These are phyloP conservation scores for Aspergillus conjunctus DNA, from an alignment of 495 filamentous ascomycete genomes.

Conservation along the genomic window DNA sequence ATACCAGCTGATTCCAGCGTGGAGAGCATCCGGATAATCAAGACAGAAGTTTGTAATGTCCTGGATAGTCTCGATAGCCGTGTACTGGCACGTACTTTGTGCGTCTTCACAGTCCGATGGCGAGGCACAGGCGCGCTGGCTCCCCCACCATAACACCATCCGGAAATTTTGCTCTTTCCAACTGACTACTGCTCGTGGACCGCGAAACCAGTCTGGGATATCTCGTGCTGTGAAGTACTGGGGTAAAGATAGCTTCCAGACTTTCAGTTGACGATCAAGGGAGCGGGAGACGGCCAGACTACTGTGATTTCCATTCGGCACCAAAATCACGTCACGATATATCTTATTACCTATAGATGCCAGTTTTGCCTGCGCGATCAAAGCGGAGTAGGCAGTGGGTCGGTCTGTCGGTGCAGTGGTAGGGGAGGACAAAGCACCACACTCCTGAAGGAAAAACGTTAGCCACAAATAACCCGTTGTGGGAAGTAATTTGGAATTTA, in stretches of 20 bases:
- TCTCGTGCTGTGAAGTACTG: conserved; percentile 24
- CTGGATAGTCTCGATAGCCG: conserved; percentile 27
- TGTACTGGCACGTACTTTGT: conserved; percentile 24
- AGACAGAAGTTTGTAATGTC: conserved; percentile 24
- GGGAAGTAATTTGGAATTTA: neutral
- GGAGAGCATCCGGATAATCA: conserved; percentile 16
- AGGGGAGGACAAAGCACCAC: conserved; percentile 10
- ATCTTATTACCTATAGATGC: conserved; percentile 24
- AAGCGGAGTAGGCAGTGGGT: conserved; percentile 28
- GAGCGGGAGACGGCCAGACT: conserved; percentile 22
- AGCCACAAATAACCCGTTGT: no score
- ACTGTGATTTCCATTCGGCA: conserved; percentile 11
- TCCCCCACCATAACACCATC: conserved; percentile 33
- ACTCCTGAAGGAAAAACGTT: no score
- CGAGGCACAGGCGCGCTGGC: conserved; percentile 22
- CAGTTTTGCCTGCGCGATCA: conserved; percentile 28
- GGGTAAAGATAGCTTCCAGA: conserved; percentile 27
- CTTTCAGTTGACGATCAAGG: conserved; percentile 24
- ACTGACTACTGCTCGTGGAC: conserved; percentile 23
- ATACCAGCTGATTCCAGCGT: conserved; percentile 26
- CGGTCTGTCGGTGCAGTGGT: conserved; percentile 12
- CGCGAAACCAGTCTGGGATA: conserved; percentile 27
- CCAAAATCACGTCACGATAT: conserved; percentile 21
- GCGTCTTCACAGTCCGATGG: conserved; percentile 24
- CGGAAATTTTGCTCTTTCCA: conserved; percentile 36